Evolutionary conservation across 176 grass and related monocot species (phyloP).

Genomic region (Triticum aestivum): DNA sequence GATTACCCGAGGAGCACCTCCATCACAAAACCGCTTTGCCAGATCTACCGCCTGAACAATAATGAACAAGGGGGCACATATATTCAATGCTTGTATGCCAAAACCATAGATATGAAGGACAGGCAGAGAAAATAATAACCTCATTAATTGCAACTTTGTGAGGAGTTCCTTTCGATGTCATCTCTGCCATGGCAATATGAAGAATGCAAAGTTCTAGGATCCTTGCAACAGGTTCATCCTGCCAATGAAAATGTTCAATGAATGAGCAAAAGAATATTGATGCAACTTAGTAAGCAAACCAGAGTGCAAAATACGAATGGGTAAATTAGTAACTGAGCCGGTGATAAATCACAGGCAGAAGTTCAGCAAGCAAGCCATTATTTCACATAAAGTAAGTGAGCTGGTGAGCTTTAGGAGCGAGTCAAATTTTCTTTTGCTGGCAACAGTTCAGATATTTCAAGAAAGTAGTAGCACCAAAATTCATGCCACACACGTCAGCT

Average conservation of each 20-base stretch:
- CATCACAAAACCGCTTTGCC: slow-evolving; percentile 90
- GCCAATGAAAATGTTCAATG: background rate
- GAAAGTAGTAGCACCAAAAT: background rate
- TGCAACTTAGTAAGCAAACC: background rate
- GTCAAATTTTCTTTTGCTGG: background rate
- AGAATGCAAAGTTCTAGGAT: slow-evolving; percentile 96
- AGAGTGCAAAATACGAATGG: background rate
- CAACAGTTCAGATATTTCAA: slow-evolving; percentile 22
- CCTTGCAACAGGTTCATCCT: slow-evolving; percentile 84
- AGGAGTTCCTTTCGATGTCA: slow-evolving; percentile 74
- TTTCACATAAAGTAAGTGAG: no score
- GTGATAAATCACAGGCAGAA: background rate
- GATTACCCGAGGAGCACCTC: slow-evolving; percentile 78
- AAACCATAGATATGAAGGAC: background rate
- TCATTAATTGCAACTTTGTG: slow-evolving; percentile 96
- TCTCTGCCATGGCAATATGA: slow-evolving; percentile 98
- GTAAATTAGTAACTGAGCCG: background rate
- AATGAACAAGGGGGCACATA: background rate
- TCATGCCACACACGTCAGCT: background rate
- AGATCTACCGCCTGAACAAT: slow-evolving; percentile 81
- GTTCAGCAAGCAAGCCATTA: background rate
- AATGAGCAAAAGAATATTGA: background rate
- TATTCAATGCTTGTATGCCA: background rate
- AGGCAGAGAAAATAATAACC: slow-evolving; percentile 32
- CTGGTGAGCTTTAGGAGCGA: background rate